Evolutionary conservation across 306 rosid genomes (phyloP), one percentile per base, ranked within the genome.

Genomic region (Fagus crenata): DNA sequence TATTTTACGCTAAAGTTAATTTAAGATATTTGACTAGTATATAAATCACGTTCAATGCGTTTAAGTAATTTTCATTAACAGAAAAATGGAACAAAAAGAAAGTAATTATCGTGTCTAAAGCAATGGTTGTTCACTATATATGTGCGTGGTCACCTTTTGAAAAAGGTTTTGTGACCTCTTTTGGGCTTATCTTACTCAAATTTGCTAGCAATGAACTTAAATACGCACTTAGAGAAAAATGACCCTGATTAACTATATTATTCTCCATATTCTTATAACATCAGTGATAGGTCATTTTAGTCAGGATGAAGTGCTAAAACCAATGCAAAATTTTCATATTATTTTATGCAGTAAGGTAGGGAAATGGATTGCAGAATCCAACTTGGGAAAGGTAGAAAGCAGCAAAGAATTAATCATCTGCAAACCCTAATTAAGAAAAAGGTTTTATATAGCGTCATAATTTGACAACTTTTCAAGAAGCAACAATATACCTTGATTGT

Each of bases 41-140:
- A 79, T 55, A 84, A 84, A 84, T 77, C 77, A 79, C 64, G 81
- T 37, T 67, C 71, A 37, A 63, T 79, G 82, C 77, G 78, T 81
- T 78, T 72, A 75, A 83, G 67, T 72, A 68, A 74, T 72, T 0
- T 65, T 65, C 77, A 11, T 51, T 14, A 64, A 3, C 32, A 8
- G 9, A 56, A 17, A 51, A 61, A 41, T 41, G 17, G 68, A 81
- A 82, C 71, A 73, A 55, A 84, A 78, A 53, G 31, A 72, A 67
- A 58, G 18, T 59, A 53, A 80, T 22, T 22, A 69, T 72, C 61
- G 31, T 58, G 67, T 37, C 54, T 53, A 72, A 74, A 78, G 82
- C 78, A 63, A 67, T 28, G 40, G 18, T 63, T 9, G 18, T 39
- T 53, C 72, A 8, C 4, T 32, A 18, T 22, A 46, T 46, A 46